Evolutionary conservation across 345 rosid species (phyloP), one percentile per base, ranked within the genome.

Genomic region (Ailanthus altissimus): DNA sequence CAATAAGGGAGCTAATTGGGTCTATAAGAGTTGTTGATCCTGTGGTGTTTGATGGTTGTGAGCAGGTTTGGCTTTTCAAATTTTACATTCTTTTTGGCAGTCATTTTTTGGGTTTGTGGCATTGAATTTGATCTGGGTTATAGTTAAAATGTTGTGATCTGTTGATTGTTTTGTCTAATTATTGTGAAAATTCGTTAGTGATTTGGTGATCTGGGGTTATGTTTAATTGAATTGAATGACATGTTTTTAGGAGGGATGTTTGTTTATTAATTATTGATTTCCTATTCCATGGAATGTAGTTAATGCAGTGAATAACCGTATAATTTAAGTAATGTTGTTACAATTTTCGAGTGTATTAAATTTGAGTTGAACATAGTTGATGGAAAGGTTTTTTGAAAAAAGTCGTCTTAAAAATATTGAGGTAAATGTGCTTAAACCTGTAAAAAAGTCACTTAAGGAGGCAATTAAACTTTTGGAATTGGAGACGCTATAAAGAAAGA

Each of bases 1-100:
- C 94, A 0, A 93, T 93, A 92, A 87, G 90, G 25, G 87, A 58
- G 46, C 73, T 94, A 84, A 85, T 94, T 1, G 76, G 88, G 60
- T 91, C 98, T 6, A 85, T 88, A 82, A 84, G 83, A 50, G 86
- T 81, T 5, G 95, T 87, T 28, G 81, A 40, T 53, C 70, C 75
- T 13, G 46, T 75, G 15, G 89, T 85, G 70, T 88, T 93, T 75
- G 78, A 75, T 72, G 77, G 76, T 76, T 92, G 97, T 61, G 87
- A 86, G 77, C 90, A 87, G 97, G 97, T 91, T 83, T 53, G 90
- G 21, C 51, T 56, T 36, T 32, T 32, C 38, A n/a, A 32, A 32
- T 32, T 32, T 32, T 32, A 32, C 38, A 32, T n/a, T n/a, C n/a
- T n/a, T n/a, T n/a, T n/a, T n/a, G n/a, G n/a, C n/a, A n/a, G n/a